Conservation (phyloP, 257 asterid genomes). For the Nicotiana otophora region DNA sequence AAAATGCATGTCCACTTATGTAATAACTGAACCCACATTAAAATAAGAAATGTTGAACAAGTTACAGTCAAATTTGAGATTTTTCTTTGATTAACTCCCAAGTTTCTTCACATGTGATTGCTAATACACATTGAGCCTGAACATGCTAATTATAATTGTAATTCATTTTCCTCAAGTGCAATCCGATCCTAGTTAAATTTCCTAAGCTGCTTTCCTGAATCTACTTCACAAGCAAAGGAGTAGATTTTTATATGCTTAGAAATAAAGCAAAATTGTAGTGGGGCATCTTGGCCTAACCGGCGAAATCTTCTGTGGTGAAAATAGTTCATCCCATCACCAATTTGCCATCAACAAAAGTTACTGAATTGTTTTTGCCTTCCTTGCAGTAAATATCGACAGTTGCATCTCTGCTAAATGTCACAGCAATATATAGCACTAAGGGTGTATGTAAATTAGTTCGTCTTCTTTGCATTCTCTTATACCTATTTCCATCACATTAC, state of each 20-base stretch:
- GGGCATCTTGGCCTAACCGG: not conserved
- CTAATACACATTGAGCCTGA: not conserved
- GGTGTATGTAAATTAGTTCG: not conserved
- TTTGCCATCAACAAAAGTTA: not conserved
- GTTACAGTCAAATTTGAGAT: too few relatives aligned
- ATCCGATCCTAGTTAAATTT: not conserved
- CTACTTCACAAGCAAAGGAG: not conserved
- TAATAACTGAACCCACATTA: too few relatives aligned
- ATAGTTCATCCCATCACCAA: not conserved
- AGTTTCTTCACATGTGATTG: not conserved
- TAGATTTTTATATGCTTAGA: not conserved
- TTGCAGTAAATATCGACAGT: not conserved
- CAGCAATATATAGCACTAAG: not conserved
- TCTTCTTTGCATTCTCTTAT: constrained; percentile 10
- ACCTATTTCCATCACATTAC: not conserved
- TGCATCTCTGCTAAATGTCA: not conserved
- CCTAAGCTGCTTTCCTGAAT: not conserved
- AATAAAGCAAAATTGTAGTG: not conserved
- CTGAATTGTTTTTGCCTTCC: not conserved
- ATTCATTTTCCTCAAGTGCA: not conserved
- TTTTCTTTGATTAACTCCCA: not conserved
- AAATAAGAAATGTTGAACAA: too few relatives aligned
- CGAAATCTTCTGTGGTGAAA: not conserved
- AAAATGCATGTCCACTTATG: too few relatives aligned
- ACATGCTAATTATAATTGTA: not conserved